phyloP scores from a whole-genome alignment of 2,329 filamentous ascomycete species.

The Microsporum canis region DNA sequence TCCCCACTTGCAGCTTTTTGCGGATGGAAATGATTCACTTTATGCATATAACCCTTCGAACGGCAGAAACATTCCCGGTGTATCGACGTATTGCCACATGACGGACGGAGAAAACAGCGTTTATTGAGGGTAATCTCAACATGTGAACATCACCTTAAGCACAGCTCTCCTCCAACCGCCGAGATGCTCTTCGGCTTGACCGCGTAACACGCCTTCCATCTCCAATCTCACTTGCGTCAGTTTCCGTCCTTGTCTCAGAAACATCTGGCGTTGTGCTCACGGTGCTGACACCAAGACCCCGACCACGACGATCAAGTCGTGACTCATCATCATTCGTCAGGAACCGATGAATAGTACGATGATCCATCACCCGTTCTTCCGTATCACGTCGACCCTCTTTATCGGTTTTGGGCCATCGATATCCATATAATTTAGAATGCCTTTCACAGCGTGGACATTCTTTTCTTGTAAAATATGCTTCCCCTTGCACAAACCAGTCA shows the following conservation, averaged over 20 bases:
- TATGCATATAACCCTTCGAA: not conserved
- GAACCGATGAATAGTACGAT: conserved; percentile 78
- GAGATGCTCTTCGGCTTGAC: conserved; percentile 24
- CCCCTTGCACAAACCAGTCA: conserved; percentile 70
- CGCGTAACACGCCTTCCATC: conserved; percentile 28
- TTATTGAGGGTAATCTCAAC: not conserved
- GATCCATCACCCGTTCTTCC: conserved; percentile 61
- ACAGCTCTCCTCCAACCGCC: not conserved
- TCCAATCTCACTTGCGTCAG: conserved; percentile 26
- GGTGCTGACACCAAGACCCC: conserved; percentile 26
- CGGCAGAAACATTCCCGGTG: not conserved
- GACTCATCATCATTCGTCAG: conserved; percentile 58
- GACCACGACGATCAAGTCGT: conserved; percentile 26
- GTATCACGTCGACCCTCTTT: conserved; percentile 62
- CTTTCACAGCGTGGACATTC: conserved; percentile 88
- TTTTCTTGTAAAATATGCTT: conserved; percentile 75
- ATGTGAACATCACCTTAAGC: not conserved
- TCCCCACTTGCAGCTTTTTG: not conserved
- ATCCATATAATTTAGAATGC: conserved; percentile 91
- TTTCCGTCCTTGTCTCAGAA: conserved; percentile 29
- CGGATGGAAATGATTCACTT: not conserved
- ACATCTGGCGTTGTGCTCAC: conserved; percentile 29
- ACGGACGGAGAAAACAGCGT: not conserved
- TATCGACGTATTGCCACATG: not conserved
- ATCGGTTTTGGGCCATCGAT: conserved; percentile 91